phyloP scores from a whole-genome alignment of 2,329 filamentous ascomycete species.

The Colletotrichum chrysophilum region DNA sequence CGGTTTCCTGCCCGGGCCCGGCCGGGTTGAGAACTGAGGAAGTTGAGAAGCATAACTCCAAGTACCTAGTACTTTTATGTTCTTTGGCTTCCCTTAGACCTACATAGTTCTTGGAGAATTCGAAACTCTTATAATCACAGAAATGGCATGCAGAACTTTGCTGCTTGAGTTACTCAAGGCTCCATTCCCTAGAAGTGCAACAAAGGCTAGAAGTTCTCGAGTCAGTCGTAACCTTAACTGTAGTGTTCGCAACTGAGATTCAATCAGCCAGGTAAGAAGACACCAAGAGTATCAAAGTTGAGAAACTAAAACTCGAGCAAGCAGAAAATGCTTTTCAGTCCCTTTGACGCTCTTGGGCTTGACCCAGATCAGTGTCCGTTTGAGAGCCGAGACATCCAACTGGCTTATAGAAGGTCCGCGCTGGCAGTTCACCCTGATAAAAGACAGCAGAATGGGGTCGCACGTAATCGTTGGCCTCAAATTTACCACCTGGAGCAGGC shows the following conservation, averaged over 20 bases:
- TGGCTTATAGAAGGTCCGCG: neutral
- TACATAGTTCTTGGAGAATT: too few relatives aligned
- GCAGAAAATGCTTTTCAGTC: neutral
- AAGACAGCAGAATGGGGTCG: fast-evolving
- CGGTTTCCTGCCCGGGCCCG: neutral
- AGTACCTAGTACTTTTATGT: neutral
- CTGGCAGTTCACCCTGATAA: neutral
- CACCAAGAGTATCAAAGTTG: fast-evolving
- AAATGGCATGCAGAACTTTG: too few relatives aligned
- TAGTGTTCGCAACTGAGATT: neutral
- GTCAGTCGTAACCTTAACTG: too few relatives aligned
- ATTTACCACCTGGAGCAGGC: neutral
- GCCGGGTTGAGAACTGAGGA: fast-evolving
- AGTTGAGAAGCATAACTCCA: neutral
- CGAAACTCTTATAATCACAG: too few relatives aligned
- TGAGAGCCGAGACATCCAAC: neutral
- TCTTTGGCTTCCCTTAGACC: too few relatives aligned
- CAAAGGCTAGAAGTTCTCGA: neutral
- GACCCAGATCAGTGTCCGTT: neutral
- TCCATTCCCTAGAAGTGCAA: neutral
- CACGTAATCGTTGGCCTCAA: neutral
- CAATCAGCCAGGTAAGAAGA: neutral
- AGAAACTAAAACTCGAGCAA: fast-evolving
- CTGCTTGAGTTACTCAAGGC: too few relatives aligned
- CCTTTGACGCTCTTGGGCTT: neutral